phyloP scores from a whole-genome alignment of 2,329 filamentous ascomycete species.

The Ophiostoma quercus region DNA sequence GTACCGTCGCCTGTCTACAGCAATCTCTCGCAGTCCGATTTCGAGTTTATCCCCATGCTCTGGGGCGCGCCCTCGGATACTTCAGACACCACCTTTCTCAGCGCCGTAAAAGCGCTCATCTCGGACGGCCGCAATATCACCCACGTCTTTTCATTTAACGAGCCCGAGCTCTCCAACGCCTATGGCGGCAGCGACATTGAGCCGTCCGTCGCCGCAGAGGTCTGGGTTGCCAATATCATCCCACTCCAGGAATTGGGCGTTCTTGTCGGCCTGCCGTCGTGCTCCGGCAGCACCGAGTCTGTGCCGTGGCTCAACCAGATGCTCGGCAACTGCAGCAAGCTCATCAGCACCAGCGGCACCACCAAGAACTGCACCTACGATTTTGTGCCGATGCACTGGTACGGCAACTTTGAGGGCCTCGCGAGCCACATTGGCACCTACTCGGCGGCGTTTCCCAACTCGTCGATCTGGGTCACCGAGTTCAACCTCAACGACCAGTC shows the following conservation, averaged over 20 bases:
- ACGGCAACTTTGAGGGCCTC: slow-evolving; percentile 63
- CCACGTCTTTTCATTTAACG: slow-evolving; percentile 72
- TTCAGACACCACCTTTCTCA: slow-evolving; percentile 55
- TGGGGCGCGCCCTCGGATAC: slow-evolving; percentile 55
- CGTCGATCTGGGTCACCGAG: slow-evolving; percentile 72
- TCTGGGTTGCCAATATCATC: slow-evolving; percentile 67
- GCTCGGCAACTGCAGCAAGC: slow-evolving; percentile 55
- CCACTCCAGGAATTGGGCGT: slow-evolving; percentile 61
- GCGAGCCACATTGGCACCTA: slow-evolving; percentile 61
- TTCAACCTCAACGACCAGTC: slow-evolving; percentile 58
- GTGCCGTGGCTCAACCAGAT: slow-evolving; percentile 64
- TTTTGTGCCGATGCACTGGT: slow-evolving; percentile 62
- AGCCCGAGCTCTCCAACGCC: slow-evolving; percentile 57
- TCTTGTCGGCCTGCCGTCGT: slow-evolving; percentile 64
- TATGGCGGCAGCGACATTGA: slow-evolving; percentile 60
- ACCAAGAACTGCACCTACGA: slow-evolving; percentile 55
- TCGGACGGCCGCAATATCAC: slow-evolving; percentile 52
- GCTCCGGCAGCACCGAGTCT: slow-evolving; percentile 57
- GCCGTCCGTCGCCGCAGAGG: slow-evolving; percentile 56
- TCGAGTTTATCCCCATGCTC: slow-evolving; percentile 78
- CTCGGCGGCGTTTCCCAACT: slow-evolving; percentile 51
- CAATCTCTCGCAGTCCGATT: slow-evolving; percentile 45
- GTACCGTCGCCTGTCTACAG: slow-evolving; percentile 51
- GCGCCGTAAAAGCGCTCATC: slow-evolving; percentile 53
- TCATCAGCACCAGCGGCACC: slow-evolving; percentile 43